Conservation (phyloP, 75 land plant species). For the Pinus taeda region DNA sequence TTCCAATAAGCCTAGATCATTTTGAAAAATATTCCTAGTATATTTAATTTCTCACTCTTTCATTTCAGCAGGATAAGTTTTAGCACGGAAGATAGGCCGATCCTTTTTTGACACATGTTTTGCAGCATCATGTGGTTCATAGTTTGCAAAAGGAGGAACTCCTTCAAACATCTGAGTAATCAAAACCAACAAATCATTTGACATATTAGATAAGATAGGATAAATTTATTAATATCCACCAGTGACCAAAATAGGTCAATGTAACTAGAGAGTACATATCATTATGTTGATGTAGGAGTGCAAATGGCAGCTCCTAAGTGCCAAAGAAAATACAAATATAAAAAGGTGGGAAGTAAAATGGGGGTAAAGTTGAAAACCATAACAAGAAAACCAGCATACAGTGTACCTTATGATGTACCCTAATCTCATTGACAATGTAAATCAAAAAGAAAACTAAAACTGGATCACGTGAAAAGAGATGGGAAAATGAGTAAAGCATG, state of each 20-base stretch:
- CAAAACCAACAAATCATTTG: not conserved
- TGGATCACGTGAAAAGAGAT: not conserved
- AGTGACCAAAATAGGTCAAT: too few species aligned
- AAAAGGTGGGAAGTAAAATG: too few species aligned
- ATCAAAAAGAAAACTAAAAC: not conserved
- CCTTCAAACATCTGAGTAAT: conserved; percentile 75
- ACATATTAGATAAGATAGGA: too few species aligned
- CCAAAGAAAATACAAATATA: too few species aligned
- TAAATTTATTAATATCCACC: too few species aligned
- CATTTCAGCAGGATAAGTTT: conserved; percentile 42
- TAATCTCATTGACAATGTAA: not conserved
- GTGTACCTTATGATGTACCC: conserved; percentile 62
- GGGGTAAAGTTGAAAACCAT: not conserved
- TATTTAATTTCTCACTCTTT: conserved; percentile 46
- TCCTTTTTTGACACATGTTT: conserved; percentile 60
- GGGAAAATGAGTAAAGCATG: not conserved
- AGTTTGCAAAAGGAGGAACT: conserved; percentile 48
- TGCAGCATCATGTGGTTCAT: conserved; percentile 78
- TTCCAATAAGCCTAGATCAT: too few species aligned
- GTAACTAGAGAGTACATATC: too few species aligned
- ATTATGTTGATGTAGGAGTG: too few species aligned
- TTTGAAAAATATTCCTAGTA: not conserved
- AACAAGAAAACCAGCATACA: conserved; percentile 32
- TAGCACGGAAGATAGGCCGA: conserved; percentile 52
- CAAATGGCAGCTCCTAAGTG: too few species aligned